Conservation (phyloP, 495 filamentous ascomycete species). For the Platismatia glauca region DNA sequence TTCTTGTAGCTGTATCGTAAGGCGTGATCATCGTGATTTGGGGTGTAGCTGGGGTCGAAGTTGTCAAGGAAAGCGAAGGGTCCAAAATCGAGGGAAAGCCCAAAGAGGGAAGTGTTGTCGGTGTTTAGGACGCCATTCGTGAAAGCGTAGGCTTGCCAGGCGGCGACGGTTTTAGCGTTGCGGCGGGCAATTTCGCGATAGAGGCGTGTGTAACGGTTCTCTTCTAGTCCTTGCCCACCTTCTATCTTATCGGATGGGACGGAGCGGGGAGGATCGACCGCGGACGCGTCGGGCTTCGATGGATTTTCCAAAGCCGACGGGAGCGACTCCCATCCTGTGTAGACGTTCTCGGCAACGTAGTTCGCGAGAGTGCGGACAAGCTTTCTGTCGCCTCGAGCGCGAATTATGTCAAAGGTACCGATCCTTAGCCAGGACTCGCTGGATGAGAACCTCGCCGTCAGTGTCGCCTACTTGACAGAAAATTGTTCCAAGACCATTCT, state of each 20-base stretch:
- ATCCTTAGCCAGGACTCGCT: constrained; percentile 72
- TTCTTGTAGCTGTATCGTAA: constrained; percentile 86
- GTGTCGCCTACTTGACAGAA: background rate
- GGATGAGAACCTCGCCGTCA: background rate
- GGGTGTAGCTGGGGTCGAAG: constrained; percentile 89
- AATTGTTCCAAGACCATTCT: background rate
- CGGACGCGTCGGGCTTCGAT: constrained; percentile 29
- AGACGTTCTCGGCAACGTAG: constrained; percentile 78
- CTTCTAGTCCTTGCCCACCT: constrained; percentile 52
- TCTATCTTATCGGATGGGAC: constrained; percentile 50
- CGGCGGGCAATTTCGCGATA: constrained; percentile 80
- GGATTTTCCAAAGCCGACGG: constrained; percentile 47
- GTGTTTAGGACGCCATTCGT: constrained; percentile 97
- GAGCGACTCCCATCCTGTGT: constrained; percentile 72
- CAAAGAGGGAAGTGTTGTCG: constrained; percentile 88
- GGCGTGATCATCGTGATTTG: constrained; percentile 89
- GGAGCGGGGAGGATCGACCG: constrained; percentile 37
- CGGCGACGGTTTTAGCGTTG: constrained; percentile 82
- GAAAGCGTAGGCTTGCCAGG: constrained; percentile 96
- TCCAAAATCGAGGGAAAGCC: constrained; percentile 84
- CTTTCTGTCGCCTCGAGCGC: constrained; percentile 68
- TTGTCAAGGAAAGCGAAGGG: constrained; percentile 95
- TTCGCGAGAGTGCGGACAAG: constrained; percentile 64
- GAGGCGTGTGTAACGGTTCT: constrained; percentile 79
- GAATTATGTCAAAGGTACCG: constrained; percentile 85